phyloP scores from a whole-genome alignment of 768 basidiomycete genomes.

The Phanerochaete sordida region DNA sequence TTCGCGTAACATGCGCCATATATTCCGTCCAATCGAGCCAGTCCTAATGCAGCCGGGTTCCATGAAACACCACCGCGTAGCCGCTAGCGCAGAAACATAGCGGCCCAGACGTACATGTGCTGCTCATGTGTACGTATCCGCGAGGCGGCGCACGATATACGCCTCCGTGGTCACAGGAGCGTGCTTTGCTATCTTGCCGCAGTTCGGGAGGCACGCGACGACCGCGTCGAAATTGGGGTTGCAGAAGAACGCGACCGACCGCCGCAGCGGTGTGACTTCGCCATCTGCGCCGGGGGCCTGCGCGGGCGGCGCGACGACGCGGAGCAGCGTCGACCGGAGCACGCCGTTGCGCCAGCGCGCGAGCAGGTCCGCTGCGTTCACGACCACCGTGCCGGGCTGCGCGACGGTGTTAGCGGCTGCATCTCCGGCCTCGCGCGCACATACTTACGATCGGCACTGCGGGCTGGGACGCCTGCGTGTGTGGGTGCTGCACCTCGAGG shows the following conservation, averaged over 20 bases:
- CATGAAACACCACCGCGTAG: too few species aligned
- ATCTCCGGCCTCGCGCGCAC: background rate
- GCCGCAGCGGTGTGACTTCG: conserved; percentile 61
- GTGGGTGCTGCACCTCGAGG: conserved; percentile 77
- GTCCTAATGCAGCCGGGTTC: too few species aligned
- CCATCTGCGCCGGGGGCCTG: conserved; percentile 38
- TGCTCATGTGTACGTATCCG: conserved; percentile 16
- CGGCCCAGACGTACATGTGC: too few species aligned
- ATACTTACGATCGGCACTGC: conserved; percentile 69
- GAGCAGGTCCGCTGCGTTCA: conserved; percentile 80
- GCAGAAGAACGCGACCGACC: conserved; percentile 86
- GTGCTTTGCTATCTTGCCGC: conserved; percentile 58
- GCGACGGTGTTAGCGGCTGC: conserved; percentile 1
- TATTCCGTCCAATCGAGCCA: too few species aligned
- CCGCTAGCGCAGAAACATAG: too few species aligned
- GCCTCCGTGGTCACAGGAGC: conserved; percentile 67
- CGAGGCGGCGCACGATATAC: conserved; percentile 70
- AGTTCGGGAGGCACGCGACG: conserved; percentile 71
- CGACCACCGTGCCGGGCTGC: conserved; percentile 76
- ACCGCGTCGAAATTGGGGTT: conserved; percentile 70
- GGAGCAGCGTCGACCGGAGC: conserved; percentile 75
- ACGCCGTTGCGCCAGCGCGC: conserved; percentile 83
- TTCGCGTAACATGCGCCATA: too few species aligned
- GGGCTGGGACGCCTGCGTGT: conserved; percentile 65
- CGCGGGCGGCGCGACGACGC: conserved; percentile 73